Evolutionary conservation across 805 yeast species (phyloP).

Genomic region (Metschnikowia orientalis): DNA sequence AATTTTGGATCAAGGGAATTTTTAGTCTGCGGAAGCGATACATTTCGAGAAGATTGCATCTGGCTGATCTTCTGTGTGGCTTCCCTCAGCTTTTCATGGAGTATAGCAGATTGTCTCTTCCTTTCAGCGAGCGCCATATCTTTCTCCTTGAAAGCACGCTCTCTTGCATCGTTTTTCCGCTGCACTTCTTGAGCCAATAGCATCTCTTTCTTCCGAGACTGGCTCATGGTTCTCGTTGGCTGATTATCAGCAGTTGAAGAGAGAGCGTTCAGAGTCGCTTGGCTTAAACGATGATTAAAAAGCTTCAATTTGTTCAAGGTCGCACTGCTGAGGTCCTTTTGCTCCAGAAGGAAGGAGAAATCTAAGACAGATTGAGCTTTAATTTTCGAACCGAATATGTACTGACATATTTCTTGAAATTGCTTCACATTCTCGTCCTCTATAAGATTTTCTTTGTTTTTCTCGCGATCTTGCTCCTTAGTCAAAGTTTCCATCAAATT

Average conservation of each 20-base stretch:
- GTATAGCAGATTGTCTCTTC: constrained; percentile 20
- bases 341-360: constrained; percentile 6
- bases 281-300: constrained; percentile 13
- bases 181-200: constrained; percentile 18
- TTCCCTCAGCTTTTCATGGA: constrained; percentile 26
- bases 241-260: constrained; percentile 4
- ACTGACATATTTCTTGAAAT: constrained; percentile 31
- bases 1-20: constrained; percentile 38
- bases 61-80: constrained; percentile 24
- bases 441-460: constrained; percentile 15
- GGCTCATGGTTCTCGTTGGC: constrained; percentile 1
- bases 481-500: constrained; percentile 12
- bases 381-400: constrained; percentile 25
- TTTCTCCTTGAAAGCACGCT: constrained; percentile 7
- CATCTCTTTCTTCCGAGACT: constrained; percentile 18
- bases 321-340: constrained; percentile 8
- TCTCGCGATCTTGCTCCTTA: constrained; percentile 13
- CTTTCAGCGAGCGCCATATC: constrained; percentile 13
- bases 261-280: constrained; percentile 11
- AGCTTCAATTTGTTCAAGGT: constrained; percentile 11
- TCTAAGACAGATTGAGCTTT: constrained; percentile 8
- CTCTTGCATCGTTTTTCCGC: constrained; percentile 16
- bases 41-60: constrained; percentile 13
- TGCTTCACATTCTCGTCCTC: constrained; percentile 25
- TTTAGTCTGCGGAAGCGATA: constrained; percentile 11